phyloP scores from a whole-genome alignment of 2,329 filamentous ascomycete species.

The Coniochaeta hoffmannii region DNA sequence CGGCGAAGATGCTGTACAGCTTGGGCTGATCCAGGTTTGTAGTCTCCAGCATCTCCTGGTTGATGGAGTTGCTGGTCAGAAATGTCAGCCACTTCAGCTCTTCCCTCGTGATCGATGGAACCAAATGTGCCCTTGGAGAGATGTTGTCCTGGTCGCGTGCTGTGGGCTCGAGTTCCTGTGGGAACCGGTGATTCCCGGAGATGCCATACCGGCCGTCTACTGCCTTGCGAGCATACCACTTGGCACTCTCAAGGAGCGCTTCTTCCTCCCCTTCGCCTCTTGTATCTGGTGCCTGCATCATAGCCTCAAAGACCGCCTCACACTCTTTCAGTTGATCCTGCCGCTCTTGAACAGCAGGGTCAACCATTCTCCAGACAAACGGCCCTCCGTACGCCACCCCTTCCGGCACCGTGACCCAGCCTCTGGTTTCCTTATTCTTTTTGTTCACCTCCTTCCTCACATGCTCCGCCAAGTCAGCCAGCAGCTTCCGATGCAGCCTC shows the following conservation, averaged over 20 bases:
- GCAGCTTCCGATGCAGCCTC: slow-evolving; percentile 2
- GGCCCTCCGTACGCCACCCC: slow-evolving; percentile 17
- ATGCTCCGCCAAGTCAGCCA: slow-evolving; percentile 5
- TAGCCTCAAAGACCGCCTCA: slow-evolving; percentile 7
- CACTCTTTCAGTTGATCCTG: slow-evolving; percentile 20
- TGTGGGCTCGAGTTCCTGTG: not conserved
- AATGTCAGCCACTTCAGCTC: slow-evolving; percentile 26
- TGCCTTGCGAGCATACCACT: not conserved
- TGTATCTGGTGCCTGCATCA: not conserved
- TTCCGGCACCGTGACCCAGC: slow-evolving; percentile 14
- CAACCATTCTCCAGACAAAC: slow-evolving; percentile 14
- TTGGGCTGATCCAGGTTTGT: slow-evolving; percentile 14
- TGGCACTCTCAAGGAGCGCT: slow-evolving; percentile 17
- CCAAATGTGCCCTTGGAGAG: not conserved
- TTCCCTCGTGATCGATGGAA: slow-evolving; percentile 12
- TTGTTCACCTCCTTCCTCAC: slow-evolving; percentile 8
- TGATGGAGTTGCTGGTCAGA: slow-evolving; percentile 19
- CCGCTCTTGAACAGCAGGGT: slow-evolving; percentile 14
- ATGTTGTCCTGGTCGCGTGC: not conserved
- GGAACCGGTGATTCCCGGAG: not conserved
- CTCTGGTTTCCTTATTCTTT: not conserved
- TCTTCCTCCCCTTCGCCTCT: not conserved
- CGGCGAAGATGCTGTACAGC: slow-evolving; percentile 24
- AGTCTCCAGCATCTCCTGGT: slow-evolving; percentile 12
- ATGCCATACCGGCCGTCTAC: slow-evolving; percentile 5